Base-by-base conservation (phyloP, 106 monocot species). In the Vanilla planifolia region DNA sequence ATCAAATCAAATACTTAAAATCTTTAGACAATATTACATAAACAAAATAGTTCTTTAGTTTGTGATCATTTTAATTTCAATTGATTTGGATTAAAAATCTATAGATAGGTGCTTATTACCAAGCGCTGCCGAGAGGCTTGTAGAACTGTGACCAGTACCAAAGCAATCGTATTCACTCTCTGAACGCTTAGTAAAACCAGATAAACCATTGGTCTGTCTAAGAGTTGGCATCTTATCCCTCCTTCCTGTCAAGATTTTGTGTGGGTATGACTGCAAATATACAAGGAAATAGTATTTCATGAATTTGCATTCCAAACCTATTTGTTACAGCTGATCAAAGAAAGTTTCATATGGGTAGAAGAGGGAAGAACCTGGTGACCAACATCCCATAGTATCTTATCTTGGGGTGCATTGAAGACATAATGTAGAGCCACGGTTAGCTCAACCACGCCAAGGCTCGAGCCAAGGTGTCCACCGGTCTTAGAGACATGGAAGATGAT, bases 311-410 rank as follows among this genome's bases (percentile, higher is more conserved):
- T 40, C 40, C 24, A 50, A 50, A 26, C 27, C 23, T 55, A 55
- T 55, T 50, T 3, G 13, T 3, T 50, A 11, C 7, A 48, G 8
- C 8, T 22, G 47, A 48, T 48, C 22, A 21, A 48, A 48, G 21
- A 23, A n/a, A n/a, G n/a, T n/a, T n/a, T n/a, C n/a, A 45, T 5
- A 13, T 45, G 45, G 23, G 8, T 23, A 21, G 23, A 35, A 45
- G 21, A 22, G 20, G 7, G 23, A 36, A 64, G 46, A 30, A 85
- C 93, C 93, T 93, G 93, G 68, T 93, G 93, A 40, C 93, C 93
- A 47, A 93, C 93, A 70, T 93, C 93, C 93, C 93, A 93, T 14
- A 93, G 63, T 41, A 93, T 89, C 74, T 77, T 89, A 67, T 93
- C 93, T 60, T 79, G 76, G 23, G 93, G 93, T 39, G 71, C 23